Evolutionary conservation across 768 basidiomycete genomes (phyloP), one percentile per base, ranked within the genome.

Genomic region (Cytidiella melzeri): DNA sequence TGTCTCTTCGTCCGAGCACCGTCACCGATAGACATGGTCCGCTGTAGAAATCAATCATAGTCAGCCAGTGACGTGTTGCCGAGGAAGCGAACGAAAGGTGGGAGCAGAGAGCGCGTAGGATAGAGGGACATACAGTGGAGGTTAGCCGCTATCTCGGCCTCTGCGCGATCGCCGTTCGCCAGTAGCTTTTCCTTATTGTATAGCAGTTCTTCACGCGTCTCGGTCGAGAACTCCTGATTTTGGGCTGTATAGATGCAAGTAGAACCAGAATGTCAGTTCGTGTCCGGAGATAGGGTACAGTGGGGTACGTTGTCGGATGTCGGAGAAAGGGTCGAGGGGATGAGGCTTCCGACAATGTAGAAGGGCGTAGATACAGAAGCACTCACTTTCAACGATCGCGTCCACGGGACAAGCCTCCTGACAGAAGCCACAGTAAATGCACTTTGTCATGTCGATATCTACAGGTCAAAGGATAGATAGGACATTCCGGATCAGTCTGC

Each of bases 371-470:
- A 13, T 21, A 38, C n/a, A 45, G 30, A 20, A 45, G 41, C 21
- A 73, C 91, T 56, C 64, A 95, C 94, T 95, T 74, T 98, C 96
- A 47, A 99, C 96, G 60, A 99, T 98, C 52, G 96, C 96, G 69
- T 98, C 96, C 50, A 98, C 96, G 2, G 96, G 96, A 67, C 96
- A 99, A 25, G 96, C 96, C 71, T 98, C 96, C 69, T 98, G 95
- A 68, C 96, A 98, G 77, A 97, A 98, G 47, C 96, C 96, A 69
- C 96, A 99, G 75, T 99, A 99, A 62, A 99, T 99, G 71, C 96
- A 98, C 76, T 94, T 98, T 52, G 96, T 99, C 96, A 99, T 99
- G 67, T 99, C 96, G 61, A 98, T 93, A 70, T 98, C 92, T 94
- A 56, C 24, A 45, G 45, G 41, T 37, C 10, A 38, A 34, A 15